These are phyloP conservation scores for Aspergillus alliaceus DNA, from an alignment of 2,329 filamentous ascomycete species.

Conservation along the genomic window DNA sequence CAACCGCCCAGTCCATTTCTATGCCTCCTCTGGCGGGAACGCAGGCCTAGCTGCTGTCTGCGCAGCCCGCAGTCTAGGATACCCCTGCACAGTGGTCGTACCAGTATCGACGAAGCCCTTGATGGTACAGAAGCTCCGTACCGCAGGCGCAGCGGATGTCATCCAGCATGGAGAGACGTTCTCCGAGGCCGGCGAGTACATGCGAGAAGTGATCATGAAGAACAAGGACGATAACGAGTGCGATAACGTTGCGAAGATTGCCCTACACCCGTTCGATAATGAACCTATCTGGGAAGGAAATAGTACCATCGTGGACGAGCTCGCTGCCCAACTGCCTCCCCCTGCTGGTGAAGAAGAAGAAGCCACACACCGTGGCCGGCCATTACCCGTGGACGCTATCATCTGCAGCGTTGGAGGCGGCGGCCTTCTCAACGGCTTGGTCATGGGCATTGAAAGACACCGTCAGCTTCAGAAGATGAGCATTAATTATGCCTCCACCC, in stretches of 20 bases:
- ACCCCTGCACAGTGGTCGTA: conserved; percentile 73
- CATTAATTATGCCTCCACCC: conserved; percentile 12
- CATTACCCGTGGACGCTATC: conserved; percentile 62
- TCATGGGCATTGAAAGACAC: conserved; percentile 63
- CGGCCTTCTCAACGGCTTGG: conserved; percentile 74
- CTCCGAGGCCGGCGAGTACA: conserved; percentile 67
- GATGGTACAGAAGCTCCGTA: conserved; percentile 70
- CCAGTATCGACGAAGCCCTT: conserved; percentile 63
- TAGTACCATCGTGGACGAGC: conserved; percentile 46
- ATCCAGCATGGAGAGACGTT: conserved; percentile 68
- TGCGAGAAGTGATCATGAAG: conserved; percentile 55
- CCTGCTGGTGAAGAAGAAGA: conserved; percentile 32
- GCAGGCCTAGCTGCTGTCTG: conserved; percentile 79
- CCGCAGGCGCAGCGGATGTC: conserved; percentile 65
- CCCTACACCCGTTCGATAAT: conserved; percentile 47
- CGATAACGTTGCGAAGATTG: conserved; percentile 39
- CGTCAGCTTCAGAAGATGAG: conserved; percentile 36
- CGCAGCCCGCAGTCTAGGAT: conserved; percentile 63
- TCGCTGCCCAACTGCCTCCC: conserved; percentile 41
- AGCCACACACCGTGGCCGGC: conserved; percentile 25
- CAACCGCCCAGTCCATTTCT: conserved; percentile 64
- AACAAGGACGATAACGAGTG: conserved; percentile 21
- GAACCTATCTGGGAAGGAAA: conserved; percentile 48
- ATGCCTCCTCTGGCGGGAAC: conserved; percentile 78
- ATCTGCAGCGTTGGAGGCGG: conserved; percentile 80